Evolutionary conservation across 2,329 filamentous ascomycete species (phyloP).

Genomic region (Fusarium ambrosium): DNA sequence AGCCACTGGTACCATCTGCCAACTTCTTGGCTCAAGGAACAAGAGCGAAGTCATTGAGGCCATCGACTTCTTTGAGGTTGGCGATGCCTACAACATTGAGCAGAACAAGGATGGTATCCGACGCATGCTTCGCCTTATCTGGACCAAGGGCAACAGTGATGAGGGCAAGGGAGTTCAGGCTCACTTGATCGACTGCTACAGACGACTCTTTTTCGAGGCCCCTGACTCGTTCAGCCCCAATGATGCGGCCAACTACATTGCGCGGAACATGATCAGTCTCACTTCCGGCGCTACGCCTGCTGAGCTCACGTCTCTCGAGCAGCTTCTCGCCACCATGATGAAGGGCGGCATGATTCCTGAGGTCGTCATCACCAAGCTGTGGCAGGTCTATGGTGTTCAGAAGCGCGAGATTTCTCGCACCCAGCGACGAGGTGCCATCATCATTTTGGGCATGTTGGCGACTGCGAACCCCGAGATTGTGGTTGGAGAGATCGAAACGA

Average conservation of each 20-base stretch:
- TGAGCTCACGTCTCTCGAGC: constrained; percentile 94
- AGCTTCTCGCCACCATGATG: constrained; percentile 98
- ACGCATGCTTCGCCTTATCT: constrained; percentile 95
- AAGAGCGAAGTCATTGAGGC: constrained; percentile 99
- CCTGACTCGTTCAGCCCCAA: constrained; percentile 89
- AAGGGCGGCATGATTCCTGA: constrained; percentile 89
- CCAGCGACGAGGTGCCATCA: constrained; percentile 92
- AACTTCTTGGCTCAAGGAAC: constrained; percentile 92
- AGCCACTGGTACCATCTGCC: constrained; percentile 83
- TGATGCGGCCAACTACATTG: constrained; percentile 94
- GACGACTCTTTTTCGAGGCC: constrained; percentile 94
- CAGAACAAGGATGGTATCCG: constrained; percentile 93
- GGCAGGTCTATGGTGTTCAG: constrained; percentile 97
- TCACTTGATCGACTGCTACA: constrained; percentile 97
- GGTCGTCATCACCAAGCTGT: constrained; percentile 89
- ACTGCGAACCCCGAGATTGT: constrained; percentile 93
- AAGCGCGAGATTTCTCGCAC: constrained; percentile 92
- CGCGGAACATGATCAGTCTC: constrained; percentile 98
- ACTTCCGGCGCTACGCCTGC: constrained; percentile 96
- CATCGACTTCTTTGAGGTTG: constrained; percentile 97
- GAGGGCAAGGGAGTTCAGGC: constrained; percentile 98
- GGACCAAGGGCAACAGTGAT: constrained; percentile 99
- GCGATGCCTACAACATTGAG: constrained; percentile 96
- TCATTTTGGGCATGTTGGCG: constrained; percentile 96
- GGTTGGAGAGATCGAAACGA: constrained; percentile 93